Evolutionary conservation across 2,329 filamentous ascomycete species (phyloP).

Genomic region (Dothideomycetes sp.): DNA sequence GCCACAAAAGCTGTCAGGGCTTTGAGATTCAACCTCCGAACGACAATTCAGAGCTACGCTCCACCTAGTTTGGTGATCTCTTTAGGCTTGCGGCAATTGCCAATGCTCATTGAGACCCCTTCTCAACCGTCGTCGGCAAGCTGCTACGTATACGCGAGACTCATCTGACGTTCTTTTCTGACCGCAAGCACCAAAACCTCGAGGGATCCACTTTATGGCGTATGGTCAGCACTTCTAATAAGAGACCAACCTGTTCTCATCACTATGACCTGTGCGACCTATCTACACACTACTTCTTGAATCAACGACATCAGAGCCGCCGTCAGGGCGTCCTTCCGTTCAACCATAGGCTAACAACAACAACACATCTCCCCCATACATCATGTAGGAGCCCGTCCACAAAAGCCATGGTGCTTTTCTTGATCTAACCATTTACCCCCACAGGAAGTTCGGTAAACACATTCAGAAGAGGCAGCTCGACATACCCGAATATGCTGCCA

Average conservation of each 20-base stretch:
- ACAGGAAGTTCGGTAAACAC: conserved; percentile 99
- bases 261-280: conserved; percentile 1
- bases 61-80: conserved; percentile 9
- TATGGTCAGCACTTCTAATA: conserved; percentile 2
- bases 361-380: no score
- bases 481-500: conserved; percentile 97
- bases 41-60: conserved; percentile 3
- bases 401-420: no score
- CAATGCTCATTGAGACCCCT: conserved; percentile 9
- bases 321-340: not conserved
- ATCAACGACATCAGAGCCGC: not conserved
- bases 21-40: conserved; percentile 10
- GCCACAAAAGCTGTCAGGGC: no score
- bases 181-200: conserved; percentile 4
- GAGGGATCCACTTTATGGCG: conserved; percentile 7
- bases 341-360: no score
- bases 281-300: not conserved
- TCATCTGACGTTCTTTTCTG: conserved; percentile 7
- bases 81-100: conserved; percentile 10
- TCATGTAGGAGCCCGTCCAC: no score
- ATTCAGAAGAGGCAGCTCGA: conserved; percentile 99
- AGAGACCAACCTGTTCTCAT: conserved; percentile 4
- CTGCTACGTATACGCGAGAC: conserved; percentile 8
- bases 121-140: conserved; percentile 13
- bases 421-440: not conserved